Conservation (phyloP, 768 basidiomycete genomes). For the Boletus edulis region DNA sequence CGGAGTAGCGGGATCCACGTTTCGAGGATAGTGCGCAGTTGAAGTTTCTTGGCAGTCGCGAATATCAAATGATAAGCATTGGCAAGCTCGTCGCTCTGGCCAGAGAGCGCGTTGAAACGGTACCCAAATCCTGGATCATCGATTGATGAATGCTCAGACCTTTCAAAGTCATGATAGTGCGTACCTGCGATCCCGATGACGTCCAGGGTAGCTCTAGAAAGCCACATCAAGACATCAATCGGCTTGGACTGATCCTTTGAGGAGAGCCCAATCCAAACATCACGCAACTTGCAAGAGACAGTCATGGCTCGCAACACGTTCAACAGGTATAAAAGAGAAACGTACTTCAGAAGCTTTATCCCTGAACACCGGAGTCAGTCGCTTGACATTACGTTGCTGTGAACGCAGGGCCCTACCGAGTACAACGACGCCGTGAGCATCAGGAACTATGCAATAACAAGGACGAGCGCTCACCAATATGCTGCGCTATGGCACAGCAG, state of each 20-base stretch:
- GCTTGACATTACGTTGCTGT: conserved; percentile 46
- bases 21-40: conserved; percentile 51
- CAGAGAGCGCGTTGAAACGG: conserved; percentile 50
- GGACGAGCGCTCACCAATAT: conserved; percentile 40
- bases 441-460: background rate
- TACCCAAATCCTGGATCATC: conserved; percentile 49
- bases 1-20: conserved; percentile 57
- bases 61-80: conserved; percentile 54
- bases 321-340: background rate
- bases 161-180: conserved; percentile 1
- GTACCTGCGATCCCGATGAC: conserved; percentile 71
- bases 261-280: conserved; percentile 36
- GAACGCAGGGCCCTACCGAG: conserved; percentile 49
- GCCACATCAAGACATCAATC: conserved; percentile 63
- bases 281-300: conserved; percentile 39
- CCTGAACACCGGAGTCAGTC: conserved; percentile 55
- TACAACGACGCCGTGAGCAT: background rate
- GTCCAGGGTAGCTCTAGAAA: conserved; percentile 69
- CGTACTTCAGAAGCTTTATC: conserved; percentile 52
- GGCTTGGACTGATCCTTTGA: conserved; percentile 19
- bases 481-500: conserved; percentile 38
- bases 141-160: background rate
- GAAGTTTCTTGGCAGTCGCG: conserved; percentile 49
- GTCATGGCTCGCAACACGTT: background rate
- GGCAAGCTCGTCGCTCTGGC: conserved; percentile 52